Evolutionary conservation across 2,329 filamentous ascomycete genomes (phyloP).

Genomic region (Calonectria pseudoreteaudii): DNA sequence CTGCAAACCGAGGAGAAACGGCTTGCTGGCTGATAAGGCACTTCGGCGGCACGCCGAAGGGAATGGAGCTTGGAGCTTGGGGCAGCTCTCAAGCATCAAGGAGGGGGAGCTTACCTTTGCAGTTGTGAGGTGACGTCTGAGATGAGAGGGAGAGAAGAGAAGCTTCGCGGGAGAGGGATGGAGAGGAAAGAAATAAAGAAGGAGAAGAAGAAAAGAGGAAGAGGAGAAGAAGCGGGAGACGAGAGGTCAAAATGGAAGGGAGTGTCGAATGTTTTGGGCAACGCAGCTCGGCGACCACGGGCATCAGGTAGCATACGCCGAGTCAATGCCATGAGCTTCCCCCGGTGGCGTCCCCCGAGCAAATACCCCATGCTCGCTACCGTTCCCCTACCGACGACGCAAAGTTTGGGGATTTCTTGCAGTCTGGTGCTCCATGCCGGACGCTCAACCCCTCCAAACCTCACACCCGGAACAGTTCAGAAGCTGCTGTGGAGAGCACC

Average conservation of each 20-base stretch:
- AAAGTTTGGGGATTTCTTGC: neutral
- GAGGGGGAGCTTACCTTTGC: slow-evolving; percentile 34
- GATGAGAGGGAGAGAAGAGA: slow-evolving; percentile 9
- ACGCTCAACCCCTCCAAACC: neutral
- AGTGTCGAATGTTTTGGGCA: slow-evolving; percentile 26
- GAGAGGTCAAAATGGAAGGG: slow-evolving; percentile 31
- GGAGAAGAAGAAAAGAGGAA: neutral
- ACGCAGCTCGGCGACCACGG: slow-evolving; percentile 22
- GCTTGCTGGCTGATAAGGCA: slow-evolving; percentile 3
- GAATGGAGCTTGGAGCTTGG: neutral
- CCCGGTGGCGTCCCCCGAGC: slow-evolving; percentile 8
- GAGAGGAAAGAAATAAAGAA: slow-evolving; percentile 19
- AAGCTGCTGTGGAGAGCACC: neutral
- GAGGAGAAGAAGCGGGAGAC: slow-evolving; percentile 9
- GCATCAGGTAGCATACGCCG: slow-evolving; percentile 25
- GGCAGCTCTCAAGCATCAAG: neutral
- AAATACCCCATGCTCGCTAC: slow-evolving; percentile 4
- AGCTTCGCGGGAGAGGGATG: slow-evolving; percentile 15
- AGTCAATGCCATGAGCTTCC: slow-evolving; percentile 9
- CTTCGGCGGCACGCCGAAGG: neutral
- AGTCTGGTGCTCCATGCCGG: neutral
- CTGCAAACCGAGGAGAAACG: neutral
- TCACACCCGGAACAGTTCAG: neutral
- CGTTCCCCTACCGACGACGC: neutral
- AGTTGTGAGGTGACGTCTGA: slow-evolving; percentile 14